phyloP scores from a whole-genome alignment of 2,329 filamentous ascomycete genomes.

The Colletotrichum somersetense region DNA sequence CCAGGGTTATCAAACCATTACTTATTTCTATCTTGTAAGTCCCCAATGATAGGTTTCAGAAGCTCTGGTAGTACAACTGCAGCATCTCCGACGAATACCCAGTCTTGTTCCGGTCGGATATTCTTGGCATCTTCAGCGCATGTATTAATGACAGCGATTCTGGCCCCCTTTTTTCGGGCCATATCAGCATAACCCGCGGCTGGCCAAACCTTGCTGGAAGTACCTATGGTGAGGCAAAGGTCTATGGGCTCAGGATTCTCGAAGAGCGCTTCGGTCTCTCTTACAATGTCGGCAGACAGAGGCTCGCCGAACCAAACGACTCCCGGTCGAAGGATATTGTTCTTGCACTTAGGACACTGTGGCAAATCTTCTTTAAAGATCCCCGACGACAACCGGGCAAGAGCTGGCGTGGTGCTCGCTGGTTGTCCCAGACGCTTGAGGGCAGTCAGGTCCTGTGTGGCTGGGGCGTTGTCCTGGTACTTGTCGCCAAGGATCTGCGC shows the following conservation, averaged over 20 bases:
- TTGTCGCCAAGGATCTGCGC: conserved; percentile 68
- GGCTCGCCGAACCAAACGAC: conserved; percentile 78
- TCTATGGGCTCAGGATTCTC: conserved; percentile 61
- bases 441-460: conserved; percentile 28
- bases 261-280: conserved; percentile 66
- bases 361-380: conserved; percentile 65
- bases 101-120: conserved; percentile 27
- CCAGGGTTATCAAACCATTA: background rate
- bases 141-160: conserved; percentile 74
- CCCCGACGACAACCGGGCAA: conserved; percentile 53
- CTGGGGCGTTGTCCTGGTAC: conserved; percentile 50
- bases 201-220: conserved; percentile 72
- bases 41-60: conserved; percentile 35
- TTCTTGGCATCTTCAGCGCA: conserved; percentile 54
- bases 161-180: conserved; percentile 68
- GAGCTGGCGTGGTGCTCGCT: background rate
- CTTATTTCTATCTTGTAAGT: background rate
- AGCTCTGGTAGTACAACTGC: conserved; percentile 37
- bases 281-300: conserved; percentile 64
- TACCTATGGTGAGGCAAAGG: conserved; percentile 76
- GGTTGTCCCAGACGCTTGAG: conserved; percentile 28
- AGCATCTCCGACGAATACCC: conserved; percentile 42
- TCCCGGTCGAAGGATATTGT: conserved; percentile 70
- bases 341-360: conserved; percentile 67
- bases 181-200: conserved; percentile 71